Percentiles rank a stretch among this genome's conserved stretches.
phyloP scores from a whole-genome alignment of 257 asterid genomes.

The Cruciata laevipes region DNA sequence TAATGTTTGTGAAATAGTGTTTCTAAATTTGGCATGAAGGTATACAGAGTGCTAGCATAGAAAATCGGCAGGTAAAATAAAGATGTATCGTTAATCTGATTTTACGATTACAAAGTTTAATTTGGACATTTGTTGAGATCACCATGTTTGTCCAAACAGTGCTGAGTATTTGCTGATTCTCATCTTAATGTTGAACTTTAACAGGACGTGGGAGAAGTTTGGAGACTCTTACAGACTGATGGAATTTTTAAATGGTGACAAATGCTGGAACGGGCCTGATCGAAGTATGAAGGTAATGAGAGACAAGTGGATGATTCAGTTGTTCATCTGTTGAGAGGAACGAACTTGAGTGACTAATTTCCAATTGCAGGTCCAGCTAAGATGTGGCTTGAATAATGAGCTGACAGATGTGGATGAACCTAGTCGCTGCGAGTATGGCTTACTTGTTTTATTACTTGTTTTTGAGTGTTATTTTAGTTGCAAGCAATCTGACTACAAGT shows the following conservation, averaged over 20 bases:
- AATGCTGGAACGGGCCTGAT: slow-evolving; percentile 99
- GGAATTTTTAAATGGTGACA: slow-evolving; percentile 77
- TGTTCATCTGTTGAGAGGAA: neutral
- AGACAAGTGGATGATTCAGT: neutral
- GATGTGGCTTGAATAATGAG: slow-evolving; percentile 90
- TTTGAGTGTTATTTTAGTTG: neutral
- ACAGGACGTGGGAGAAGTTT: slow-evolving; percentile 87
- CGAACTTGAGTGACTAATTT: slow-evolving; percentile 6
- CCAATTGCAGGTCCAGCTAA: slow-evolving; percentile 60
- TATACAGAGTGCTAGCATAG: neutral
- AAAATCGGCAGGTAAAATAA: neutral
- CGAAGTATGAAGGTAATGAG: slow-evolving; percentile 74
- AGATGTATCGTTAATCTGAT: neutral
- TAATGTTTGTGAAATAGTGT: neutral
- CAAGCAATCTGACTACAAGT: slow-evolving; percentile 15
- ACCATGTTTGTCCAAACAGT: neutral
- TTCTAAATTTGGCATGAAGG: neutral
- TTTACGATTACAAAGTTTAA: neutral
- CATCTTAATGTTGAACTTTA: neutral
- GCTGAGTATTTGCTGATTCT: neutral
- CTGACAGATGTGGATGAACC: slow-evolving; percentile 87
- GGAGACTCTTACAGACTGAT: slow-evolving; percentile 67
- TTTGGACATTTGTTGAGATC: neutral
- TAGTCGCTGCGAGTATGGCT: slow-evolving; percentile 96
- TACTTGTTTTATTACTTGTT: neutral